A percentile compares a stretch with the other conserved stretches of the same genome.
phyloP scores from a whole-genome alignment of 257 asterid genomes.

The Solanum gandarillasii region DNA sequence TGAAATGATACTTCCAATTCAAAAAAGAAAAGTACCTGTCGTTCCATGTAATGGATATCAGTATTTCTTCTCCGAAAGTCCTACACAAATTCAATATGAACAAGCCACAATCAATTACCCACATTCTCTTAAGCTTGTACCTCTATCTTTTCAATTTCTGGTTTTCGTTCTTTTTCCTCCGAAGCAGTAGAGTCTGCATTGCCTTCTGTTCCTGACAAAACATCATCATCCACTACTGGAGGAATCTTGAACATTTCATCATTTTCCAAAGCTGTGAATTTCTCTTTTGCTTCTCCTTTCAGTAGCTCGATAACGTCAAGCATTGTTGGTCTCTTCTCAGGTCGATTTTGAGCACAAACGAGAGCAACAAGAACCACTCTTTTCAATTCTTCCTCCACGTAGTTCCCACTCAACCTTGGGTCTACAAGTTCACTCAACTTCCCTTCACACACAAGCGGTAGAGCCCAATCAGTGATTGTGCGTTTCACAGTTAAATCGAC shows the following conservation, averaged over 20 bases:
- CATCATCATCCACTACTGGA: constrained; percentile 15
- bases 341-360: constrained; percentile 45
- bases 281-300: constrained; percentile 60
- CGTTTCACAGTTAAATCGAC: constrained; percentile 32
- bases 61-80: neutral
- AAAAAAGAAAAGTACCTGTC: neutral
- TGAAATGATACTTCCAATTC: neutral
- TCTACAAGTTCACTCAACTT: constrained; percentile 65
- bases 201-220: constrained; percentile 30
- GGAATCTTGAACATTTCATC: constrained; percentile 55
- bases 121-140: neutral
- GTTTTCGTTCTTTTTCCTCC: constrained; percentile 26
- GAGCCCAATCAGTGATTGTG: constrained; percentile 71
- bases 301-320: constrained; percentile 65
- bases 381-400: constrained; percentile 67
- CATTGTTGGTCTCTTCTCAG: constrained; percentile 81
- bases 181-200: constrained; percentile 28
- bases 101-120: neutral
- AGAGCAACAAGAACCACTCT: constrained; percentile 58
- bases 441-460: constrained; percentile 55
- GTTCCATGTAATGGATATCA: neutral
- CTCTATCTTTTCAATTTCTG: constrained; percentile 51
- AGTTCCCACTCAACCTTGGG: constrained; percentile 44
- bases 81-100: neutral
- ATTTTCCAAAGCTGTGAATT: constrained; percentile 48